Evolutionary conservation across 2,329 filamentous ascomycete species (phyloP), one percentile per base, ranked within the genome.

Genomic region (Fusarium proliferatum): DNA sequence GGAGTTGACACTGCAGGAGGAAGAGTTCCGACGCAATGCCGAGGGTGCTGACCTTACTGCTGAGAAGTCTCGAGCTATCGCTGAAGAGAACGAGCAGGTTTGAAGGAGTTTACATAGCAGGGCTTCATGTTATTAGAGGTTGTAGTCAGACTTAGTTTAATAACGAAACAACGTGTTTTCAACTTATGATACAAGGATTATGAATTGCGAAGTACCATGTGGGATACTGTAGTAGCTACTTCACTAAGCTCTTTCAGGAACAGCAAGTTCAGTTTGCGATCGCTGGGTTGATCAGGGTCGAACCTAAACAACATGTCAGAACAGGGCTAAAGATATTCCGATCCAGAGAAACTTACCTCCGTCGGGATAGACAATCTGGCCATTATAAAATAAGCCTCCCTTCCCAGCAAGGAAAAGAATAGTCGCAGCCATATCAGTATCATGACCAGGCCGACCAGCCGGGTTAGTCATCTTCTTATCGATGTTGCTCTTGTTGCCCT

Each of bases 1-100:
- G 1, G 83, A 86, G 74, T 80, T 88, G 26, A 61, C 45, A 0
- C 38, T 64, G 0, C 78, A 81, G n/a, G 82, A 84, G 11, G 78
- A 79, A 26, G 79, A 81, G 52, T 82, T 80, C 62, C 73, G 81
- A 42, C 75, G 78, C 30, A 77, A 77, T 13, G 72, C 76, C 1
- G 77, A 79, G 7, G 79, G 73, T 1, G 62, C 72, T 0, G 76
- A 76, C 12, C 38, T 76, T 15, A 64, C 63, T 4, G 76, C 79
- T 36, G 79, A 81, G 48, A 80, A 80, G 74, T 49, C 46, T 1
- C 45, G 26, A 2, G 59, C 71, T 4, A 65, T 65, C 0, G 45
- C 60, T 16, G 60, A 65, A 3, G 62, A 65, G 12, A 41, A 17
- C 0, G 62, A 65, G 41, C 34, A 34, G 10, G 62, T 64, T 17